Evolutionary conservation across 2,329 filamentous ascomycete species (phyloP).

Genomic region (Scedosporium apiospermum): DNA sequence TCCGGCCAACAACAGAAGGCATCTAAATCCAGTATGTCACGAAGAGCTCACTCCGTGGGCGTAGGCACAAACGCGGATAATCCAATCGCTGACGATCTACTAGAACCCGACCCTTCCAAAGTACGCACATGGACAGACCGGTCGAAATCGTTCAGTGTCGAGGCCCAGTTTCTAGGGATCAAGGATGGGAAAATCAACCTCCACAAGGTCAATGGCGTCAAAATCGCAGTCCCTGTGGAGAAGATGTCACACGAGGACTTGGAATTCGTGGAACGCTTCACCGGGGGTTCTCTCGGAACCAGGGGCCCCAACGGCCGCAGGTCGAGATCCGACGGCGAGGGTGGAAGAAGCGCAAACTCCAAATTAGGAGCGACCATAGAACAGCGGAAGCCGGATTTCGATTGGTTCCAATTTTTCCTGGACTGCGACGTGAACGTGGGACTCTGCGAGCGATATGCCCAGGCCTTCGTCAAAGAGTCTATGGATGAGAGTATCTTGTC

Average conservation of each 20-base stretch:
- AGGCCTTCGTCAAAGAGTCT: constrained; percentile 80
- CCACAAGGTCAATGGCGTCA: constrained; percentile 95
- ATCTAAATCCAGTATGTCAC: constrained; percentile 60
- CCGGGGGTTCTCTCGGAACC: constrained; percentile 73
- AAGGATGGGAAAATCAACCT: constrained; percentile 96
- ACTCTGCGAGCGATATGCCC: constrained; percentile 87
- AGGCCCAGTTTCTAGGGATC: constrained; percentile 89
- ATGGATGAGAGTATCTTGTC: constrained; percentile 92
- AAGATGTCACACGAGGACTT: constrained; percentile 97
- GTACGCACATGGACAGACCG: constrained; percentile 91
- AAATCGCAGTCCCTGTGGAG: constrained; percentile 87
- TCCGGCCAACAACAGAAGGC: constrained; percentile 24
- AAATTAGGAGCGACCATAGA: constrained; percentile 55
- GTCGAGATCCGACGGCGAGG: constrained; percentile 57
- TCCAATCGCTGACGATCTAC: not conserved
- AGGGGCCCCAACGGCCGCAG: not conserved
- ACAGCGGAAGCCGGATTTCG: constrained; percentile 59
- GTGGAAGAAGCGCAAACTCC: constrained; percentile 29
- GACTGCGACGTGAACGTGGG: constrained; percentile 85
- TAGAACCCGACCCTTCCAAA: constrained; percentile 75
- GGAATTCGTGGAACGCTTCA: constrained; percentile 82
- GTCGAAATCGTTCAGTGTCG: constrained; percentile 91
- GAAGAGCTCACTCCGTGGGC: not conserved
- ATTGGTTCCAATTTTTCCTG: constrained; percentile 99
- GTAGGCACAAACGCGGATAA: not conserved